Evolutionary conservation across 2,329 filamentous ascomycete species (phyloP).

Genomic region (Aspergillus sp.): DNA sequence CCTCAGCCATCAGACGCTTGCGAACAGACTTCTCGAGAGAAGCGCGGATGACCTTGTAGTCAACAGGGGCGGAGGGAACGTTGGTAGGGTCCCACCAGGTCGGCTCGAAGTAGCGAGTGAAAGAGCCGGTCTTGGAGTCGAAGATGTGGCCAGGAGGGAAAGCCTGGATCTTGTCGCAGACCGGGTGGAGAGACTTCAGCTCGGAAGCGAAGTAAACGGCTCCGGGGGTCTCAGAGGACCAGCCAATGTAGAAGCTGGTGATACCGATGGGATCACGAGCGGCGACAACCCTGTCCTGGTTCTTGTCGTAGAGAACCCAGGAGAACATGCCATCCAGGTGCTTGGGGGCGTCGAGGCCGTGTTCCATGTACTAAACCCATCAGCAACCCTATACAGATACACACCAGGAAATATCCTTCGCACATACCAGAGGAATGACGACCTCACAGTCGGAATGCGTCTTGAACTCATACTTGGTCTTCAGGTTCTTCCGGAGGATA

Average conservation of each 20-base stretch:
- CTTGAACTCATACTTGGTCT: conserved; percentile 91
- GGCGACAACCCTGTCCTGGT: conserved; percentile 85
- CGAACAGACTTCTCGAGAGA: conserved; percentile 87
- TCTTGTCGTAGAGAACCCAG: conserved; percentile 96
- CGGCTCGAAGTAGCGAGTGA: conserved; percentile 87
- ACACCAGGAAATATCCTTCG: neutral
- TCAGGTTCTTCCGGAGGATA: conserved; percentile 83
- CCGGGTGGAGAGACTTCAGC: conserved; percentile 86
- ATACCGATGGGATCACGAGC: conserved; percentile 96
- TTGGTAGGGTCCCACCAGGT: conserved; percentile 84
- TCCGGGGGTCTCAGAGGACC: conserved; percentile 77
- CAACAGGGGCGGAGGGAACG: conserved; percentile 76
- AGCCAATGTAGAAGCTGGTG: conserved; percentile 96
- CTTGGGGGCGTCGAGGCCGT: conserved; percentile 89
- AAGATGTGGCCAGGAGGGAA: conserved; percentile 96
- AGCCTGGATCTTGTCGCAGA: conserved; percentile 91
- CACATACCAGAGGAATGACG: conserved; percentile 87
- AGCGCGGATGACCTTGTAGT: conserved; percentile 78
- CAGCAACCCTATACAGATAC: conserved; percentile 15
- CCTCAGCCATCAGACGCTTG: conserved; percentile 98
- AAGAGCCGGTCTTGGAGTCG: conserved; percentile 85
- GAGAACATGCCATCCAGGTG: conserved; percentile 99
- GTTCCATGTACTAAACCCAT: conserved; percentile 74
- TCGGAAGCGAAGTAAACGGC: conserved; percentile 96
- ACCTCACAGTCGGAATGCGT: conserved; percentile 98